Evolutionary conservation across 2,329 filamentous ascomycete species (phyloP), one percentile per base, ranked within the genome.

Genomic region (Orbilia ellipsospora): DNA sequence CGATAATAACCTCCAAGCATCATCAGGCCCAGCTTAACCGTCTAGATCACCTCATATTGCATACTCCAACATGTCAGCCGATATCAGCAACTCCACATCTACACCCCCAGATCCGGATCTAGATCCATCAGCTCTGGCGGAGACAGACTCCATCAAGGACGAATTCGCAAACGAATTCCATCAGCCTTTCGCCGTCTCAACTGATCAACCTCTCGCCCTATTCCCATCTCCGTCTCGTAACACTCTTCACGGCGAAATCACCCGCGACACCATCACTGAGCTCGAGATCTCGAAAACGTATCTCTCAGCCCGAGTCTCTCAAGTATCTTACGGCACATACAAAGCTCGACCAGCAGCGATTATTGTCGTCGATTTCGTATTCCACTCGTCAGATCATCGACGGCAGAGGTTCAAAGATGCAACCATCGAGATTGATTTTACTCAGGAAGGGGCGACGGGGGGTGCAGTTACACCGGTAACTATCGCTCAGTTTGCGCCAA

Each of bases 241-340:
- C 44, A 2, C 51, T 8, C 45, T 72, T 0, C 44, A 54, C 3
- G 51, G 62, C 31, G 5, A 40, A 2, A 40, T 69, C 31, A 75
- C 63, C n/a, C 28, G 64, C 31, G 72, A 64, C 13, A 63, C 57
- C 4, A 61, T 75, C 36, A 65, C 64, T 16, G 64, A 69, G 20
- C 44, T 57, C n/a, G 64, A 69, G 42, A 64, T 75, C 40, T 73
- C 70, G 10, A 67, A 75, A 59, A 75, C 70, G 4, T 74, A 74
- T n/a, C 68, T 66, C 36, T 73, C 67, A 1, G 68, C 68, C 2
- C 20, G 68, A n/a, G 68, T 65, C 18, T 59, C 63, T 5, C 63
- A 63, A 16, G 63, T 68, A 18, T 56, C 70, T 4, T 68, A 68
- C 23, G 70, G 70, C 8, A 74, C 63, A 0, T 74, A 68, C 20